Conservation (phyloP, 495 filamentous ascomycete genomes). For the Rhypophila decipiens region DNA sequence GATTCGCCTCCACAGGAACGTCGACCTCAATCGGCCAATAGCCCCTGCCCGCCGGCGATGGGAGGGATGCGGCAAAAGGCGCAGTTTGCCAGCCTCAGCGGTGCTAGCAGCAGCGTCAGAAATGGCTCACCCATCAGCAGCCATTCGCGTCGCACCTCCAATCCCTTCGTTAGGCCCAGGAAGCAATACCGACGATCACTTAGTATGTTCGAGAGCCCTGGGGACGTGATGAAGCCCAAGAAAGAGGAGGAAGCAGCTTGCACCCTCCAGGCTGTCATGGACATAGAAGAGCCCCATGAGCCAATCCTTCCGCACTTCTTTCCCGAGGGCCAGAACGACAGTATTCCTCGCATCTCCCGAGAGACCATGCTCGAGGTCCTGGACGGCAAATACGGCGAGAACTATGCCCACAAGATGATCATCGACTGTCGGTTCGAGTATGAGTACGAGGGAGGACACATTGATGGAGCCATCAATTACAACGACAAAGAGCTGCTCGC, state of each 20-base stretch:
- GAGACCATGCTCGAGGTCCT: conserved; percentile 76
- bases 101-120: conserved; percentile 42
- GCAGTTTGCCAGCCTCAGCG: conserved; percentile 43
- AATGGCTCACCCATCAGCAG: conserved; percentile 66
- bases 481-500: conserved; percentile 90
- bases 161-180: conserved; percentile 67
- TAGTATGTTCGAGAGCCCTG: conserved; percentile 94
- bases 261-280: conserved; percentile 64
- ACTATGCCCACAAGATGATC: conserved; percentile 71
- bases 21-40: conserved; percentile 49
- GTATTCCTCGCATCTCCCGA: conserved; percentile 78
- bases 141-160: conserved; percentile 64
- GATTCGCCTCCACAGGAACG: conserved; percentile 72
- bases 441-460: conserved; percentile 95
- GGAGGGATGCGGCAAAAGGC: conserved; percentile 55
- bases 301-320: conserved; percentile 79
- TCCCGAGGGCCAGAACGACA: conserved; percentile 71
- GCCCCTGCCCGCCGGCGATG: conserved; percentile 39
- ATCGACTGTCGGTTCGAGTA: conserved; percentile 99
- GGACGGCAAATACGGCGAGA: conserved; percentile 69
- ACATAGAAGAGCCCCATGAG: conserved; percentile 60
- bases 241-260: conserved; percentile 45
- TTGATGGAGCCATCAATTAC: conserved; percentile 85
- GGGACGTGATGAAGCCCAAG: conserved; percentile 70
- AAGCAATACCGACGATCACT: conserved; percentile 86